Evolutionary conservation across 768 basidiomycete species (phyloP), one percentile per base, ranked within the genome.

Genomic region (Russula lepida): DNA sequence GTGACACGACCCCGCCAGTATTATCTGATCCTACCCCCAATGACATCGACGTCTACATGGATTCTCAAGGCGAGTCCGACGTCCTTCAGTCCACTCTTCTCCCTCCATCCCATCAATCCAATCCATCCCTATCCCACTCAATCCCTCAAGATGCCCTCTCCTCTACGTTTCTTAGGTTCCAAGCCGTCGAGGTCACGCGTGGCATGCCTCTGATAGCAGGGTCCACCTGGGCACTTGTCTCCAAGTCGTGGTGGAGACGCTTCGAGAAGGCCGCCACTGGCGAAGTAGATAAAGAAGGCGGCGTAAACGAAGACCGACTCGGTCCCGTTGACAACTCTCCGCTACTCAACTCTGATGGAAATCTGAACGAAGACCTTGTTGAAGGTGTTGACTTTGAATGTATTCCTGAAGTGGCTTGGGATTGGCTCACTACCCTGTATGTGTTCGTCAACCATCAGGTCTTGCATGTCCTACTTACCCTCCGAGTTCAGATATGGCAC

Each of bases 141-240:
- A 27, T 28, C 57, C 35, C 64, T 35, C 44, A 54, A 32, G 4
- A 58, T 62, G 21, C 4, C 53, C 43, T 46, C 65, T 30, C 67
- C 65, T 64, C 62, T 48, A 33, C 60, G 9, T 33, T 67, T 77
- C 63, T 66, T 75, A 88, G 83, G 69, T 60, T 83, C n/a, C 59
- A 74, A 6, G 70, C 77, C 52, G 78, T 91, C 67, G 71, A 81
- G 23, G 70, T 73, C 6, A 77, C 77, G 15, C 80, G 80, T 66
- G 68, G 67, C 43, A 71, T 68, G 48, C 73, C 76, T 44, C 82
- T 92, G 79, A 74, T 77, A 32, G 73, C 78, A 8, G 88, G 88
- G 48, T 83, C 92, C 54, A 84, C 78, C 9, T 94, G 92, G 92
- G 92, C 83, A 73, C 74, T 95, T 52, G 77, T 95, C 30, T 78